A percentile compares a stretch with the other conserved stretches of the same genome.
These are phyloP conservation scores for Solanum paucissectum DNA, from an alignment of 257 asterid genomes.

Conservation along the genomic window DNA sequence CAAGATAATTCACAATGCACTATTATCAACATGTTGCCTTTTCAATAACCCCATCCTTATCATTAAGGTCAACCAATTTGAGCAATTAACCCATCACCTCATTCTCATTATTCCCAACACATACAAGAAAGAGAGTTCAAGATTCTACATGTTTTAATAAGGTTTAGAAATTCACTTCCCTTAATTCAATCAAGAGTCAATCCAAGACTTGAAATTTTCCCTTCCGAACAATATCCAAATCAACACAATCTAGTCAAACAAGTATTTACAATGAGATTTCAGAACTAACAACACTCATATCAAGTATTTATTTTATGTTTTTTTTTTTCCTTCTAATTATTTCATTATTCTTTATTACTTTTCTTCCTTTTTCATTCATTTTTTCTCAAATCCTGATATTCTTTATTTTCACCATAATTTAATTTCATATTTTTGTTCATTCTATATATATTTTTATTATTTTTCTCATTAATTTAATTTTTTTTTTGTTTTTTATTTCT, in stretches of 20 bases:
- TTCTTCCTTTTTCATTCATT: no score
- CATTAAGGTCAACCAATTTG: background rate
- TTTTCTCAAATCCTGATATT: no score
- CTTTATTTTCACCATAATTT: no score
- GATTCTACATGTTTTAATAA: background rate
- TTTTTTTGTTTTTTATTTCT: no score
- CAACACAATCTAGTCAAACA: background rate
- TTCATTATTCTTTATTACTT: no score
- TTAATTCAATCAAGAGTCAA: background rate
- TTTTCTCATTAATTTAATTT: no score
- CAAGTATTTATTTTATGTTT: no score
- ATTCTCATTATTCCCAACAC: background rate
- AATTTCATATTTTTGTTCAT: no score
- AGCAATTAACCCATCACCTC: background rate
- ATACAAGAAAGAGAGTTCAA: background rate
- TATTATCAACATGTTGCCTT: background rate
- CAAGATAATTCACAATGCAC: background rate
- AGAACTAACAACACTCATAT: background rate
- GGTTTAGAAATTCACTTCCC: background rate
- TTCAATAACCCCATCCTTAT: background rate
- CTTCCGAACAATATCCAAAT: no score
- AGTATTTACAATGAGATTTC: background rate
- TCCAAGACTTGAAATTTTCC: background rate
- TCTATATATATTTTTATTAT: no score
- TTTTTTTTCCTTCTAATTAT: no score